Conservation (phyloP, 768 basidiomycete genomes). For the Epithele typhae region DNA sequence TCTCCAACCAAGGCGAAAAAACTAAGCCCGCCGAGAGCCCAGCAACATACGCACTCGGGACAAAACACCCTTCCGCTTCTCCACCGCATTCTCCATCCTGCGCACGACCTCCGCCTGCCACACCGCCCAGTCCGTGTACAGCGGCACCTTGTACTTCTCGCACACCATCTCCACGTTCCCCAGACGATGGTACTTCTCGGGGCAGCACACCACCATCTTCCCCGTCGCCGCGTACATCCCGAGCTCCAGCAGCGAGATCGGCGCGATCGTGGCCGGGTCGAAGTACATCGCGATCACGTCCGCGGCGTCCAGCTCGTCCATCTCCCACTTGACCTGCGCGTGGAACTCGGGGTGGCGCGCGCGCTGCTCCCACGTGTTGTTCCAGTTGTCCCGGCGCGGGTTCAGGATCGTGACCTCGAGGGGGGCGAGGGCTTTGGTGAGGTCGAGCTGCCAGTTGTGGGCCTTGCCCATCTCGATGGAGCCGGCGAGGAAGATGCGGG, state of each 20-base stretch:
- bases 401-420: background rate
- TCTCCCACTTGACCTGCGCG: background rate
- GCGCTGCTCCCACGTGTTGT: background rate
- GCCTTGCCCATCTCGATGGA: too few species aligned
- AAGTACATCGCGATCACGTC: background rate
- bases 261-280: background rate
- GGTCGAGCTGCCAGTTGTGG: too few species aligned
- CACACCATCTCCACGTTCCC: background rate
- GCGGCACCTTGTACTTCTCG: background rate
- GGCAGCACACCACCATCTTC: slow-evolving; percentile 1
- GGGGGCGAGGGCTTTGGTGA: too few species aligned
- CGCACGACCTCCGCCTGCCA: too few species aligned
- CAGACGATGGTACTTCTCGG: background rate
- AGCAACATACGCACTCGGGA: too few species aligned
- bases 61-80: too few species aligned
- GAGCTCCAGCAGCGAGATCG: background rate
- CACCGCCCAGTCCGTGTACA: too few species aligned
- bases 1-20: too few species aligned
- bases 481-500: too few species aligned
- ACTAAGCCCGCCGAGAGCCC: too few species aligned
- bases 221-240: background rate
- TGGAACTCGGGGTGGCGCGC: background rate
- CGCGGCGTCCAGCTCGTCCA: background rate
- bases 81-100: too few species aligned
- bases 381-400: background rate